Conservation (phyloP, 164 flowering plant species). For the Dillenia suffruticosa region DNA sequence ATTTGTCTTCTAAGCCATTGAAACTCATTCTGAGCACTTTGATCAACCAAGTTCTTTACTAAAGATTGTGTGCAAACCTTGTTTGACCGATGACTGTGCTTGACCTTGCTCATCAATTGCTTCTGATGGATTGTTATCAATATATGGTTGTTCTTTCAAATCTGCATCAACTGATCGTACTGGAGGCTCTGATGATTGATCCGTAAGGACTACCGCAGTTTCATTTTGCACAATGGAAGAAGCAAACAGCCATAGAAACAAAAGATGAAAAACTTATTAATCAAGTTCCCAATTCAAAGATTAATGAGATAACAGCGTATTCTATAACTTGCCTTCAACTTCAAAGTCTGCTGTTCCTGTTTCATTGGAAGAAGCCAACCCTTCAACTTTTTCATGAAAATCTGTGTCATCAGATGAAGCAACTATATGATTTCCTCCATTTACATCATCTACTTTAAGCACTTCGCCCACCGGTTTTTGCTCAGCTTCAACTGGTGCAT, state of each 20-base stretch:
- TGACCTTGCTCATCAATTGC: constrained; percentile 14
- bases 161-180: constrained; percentile 8
- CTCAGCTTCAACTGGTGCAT: constrained; percentile 8
- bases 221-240: constrained; percentile 16
- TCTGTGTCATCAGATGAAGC: constrained; percentile 13
- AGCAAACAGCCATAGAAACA: neutral
- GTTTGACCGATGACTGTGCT: constrained; percentile 8
- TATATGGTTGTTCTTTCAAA: neutral
- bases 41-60: no score
- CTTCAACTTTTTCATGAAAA: constrained; percentile 15
- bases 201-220: constrained; percentile 6
- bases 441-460: constrained; percentile 9
- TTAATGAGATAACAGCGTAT: constrained; percentile 18
- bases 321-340: constrained; percentile 7
- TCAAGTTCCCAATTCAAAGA: neutral
- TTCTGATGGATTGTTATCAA: constrained; percentile 6
- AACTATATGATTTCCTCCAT: constrained; percentile 15
- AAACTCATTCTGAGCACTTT: no score
- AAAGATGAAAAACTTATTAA: neutral
- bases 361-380: constrained; percentile 17
- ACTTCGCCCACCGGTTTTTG: constrained; percentile 8
- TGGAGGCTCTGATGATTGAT: constrained; percentile 8
- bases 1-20: no score
- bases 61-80: constrained; percentile 23
- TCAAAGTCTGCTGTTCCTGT: constrained; percentile 11